Percentiles rank a stretch among this genome's conserved stretches.
These are phyloP conservation scores for Colletotrichum cereale DNA, from an alignment of 2,329 filamentous ascomycete genomes.

Conservation along the genomic window DNA sequence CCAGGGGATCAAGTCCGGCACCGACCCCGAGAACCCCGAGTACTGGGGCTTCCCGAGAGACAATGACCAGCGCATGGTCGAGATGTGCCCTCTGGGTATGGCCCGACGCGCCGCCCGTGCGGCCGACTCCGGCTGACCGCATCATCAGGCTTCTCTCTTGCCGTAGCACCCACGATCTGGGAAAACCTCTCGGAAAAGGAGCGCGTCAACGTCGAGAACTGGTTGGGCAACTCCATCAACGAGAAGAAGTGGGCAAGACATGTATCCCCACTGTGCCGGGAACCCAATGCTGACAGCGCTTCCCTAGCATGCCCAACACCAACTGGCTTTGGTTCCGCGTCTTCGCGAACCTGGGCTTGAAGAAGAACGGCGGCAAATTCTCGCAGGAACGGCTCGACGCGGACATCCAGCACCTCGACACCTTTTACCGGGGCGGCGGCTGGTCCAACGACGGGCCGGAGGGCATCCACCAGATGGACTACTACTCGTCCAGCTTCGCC, in stretches of 20 bases:
- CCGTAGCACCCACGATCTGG: conserved; percentile 77
- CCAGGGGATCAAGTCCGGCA: conserved; percentile 77
- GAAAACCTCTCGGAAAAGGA: conserved; percentile 72
- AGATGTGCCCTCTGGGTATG: conserved; percentile 80
- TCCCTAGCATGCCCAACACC: conserved; percentile 75
- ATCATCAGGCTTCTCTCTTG: conserved; percentile 72
- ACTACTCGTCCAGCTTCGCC: conserved; percentile 85
- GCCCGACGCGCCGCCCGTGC: not conserved
- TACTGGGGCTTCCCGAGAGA: conserved; percentile 84
- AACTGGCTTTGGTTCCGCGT: conserved; percentile 87
- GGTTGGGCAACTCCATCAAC: conserved; percentile 82
- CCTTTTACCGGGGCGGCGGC: conserved; percentile 84
- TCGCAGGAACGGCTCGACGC: conserved; percentile 77
- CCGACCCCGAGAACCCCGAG: conserved; percentile 76
- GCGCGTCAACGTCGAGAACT: conserved; percentile 75
- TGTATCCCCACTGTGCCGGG: not conserved
- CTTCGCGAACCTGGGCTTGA: conserved; percentile 83
- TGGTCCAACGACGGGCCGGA: conserved; percentile 88
- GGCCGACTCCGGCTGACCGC: not conserved
- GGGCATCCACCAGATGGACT: conserved; percentile 86
- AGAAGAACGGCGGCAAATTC: conserved; percentile 79
- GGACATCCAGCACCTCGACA: conserved; percentile 83
- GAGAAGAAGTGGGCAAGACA: conserved; percentile 71
- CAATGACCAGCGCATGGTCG: conserved; percentile 86
- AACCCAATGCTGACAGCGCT: conserved; percentile 1